These are phyloP conservation scores for Zygosaccharomyces pseudobailii DNA, from an alignment of 1,139 yeast genomes.

Conservation along the genomic window DNA sequence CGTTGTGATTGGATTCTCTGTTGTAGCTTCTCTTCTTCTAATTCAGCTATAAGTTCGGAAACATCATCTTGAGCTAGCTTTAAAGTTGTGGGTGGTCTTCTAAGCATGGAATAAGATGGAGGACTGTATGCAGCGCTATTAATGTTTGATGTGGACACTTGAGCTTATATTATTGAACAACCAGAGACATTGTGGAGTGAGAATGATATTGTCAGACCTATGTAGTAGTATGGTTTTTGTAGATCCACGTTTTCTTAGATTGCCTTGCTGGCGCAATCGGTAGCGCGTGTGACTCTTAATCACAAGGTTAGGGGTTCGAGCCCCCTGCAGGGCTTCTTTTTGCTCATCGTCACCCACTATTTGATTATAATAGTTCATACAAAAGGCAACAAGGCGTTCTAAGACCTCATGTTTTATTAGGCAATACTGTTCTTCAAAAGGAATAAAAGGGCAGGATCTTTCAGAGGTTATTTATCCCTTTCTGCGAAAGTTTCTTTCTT, in stretches of 20 bases:
- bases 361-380: neutral
- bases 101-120: slow-evolving; percentile 13
- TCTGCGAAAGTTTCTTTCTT: too few relatives aligned
- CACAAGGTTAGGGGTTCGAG: slow-evolving; percentile 44
- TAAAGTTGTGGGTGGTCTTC: slow-evolving; percentile 25
- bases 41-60: slow-evolving; percentile 22
- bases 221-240: too few relatives aligned
- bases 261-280: slow-evolving; percentile 46
- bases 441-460: too few relatives aligned
- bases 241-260: neutral
- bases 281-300: slow-evolving; percentile 45
- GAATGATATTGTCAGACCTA: neutral
- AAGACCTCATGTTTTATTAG: too few relatives aligned
- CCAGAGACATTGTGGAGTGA: neutral
- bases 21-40: slow-evolving; percentile 25
- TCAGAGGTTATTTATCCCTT: too few relatives aligned
- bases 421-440: too few relatives aligned
- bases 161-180: too few relatives aligned
- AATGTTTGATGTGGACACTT: too few relatives aligned
- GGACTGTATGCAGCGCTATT: too few relatives aligned
- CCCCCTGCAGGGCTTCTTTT: slow-evolving; percentile 42
- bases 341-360: neutral
- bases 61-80: slow-evolving; percentile 22
- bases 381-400: too few relatives aligned
- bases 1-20: slow-evolving; percentile 24